Evolutionary conservation across 495 filamentous ascomycete species (phyloP), one percentile per base, ranked within the genome.

Genomic region (Extremus antarcticus): DNA sequence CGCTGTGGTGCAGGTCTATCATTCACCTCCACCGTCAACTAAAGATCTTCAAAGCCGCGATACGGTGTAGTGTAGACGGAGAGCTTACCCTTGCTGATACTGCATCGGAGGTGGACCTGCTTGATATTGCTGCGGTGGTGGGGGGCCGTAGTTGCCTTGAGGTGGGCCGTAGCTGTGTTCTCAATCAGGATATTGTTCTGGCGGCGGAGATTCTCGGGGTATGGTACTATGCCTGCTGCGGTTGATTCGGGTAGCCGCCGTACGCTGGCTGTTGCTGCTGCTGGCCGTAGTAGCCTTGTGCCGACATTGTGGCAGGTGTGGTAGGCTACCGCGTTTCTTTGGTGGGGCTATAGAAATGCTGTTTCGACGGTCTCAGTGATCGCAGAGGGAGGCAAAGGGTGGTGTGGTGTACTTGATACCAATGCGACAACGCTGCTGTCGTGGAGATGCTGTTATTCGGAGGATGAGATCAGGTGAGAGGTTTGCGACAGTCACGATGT

Each of bases 31-130:
- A n/a, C n/a, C n/a, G n/a, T n/a, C n/a, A n/a, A n/a, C n/a, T n/a
- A n/a, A n/a, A n/a, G n/a, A n/a, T n/a, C n/a, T n/a, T n/a, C n/a
- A n/a, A n/a, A n/a, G n/a, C n/a, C n/a, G n/a, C n/a, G n/a, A n/a
- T n/a, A n/a, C 32, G 50, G 16, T 68, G 67, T 16, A 68, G 66
- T 52, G 65, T 65, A 51, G 71, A 78, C 29, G 74, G 77, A 25
- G 78, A 4, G 13, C 29, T 35, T 13, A 35, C 29, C 77, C 78
- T 59, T 78, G 78, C 66, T 81, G 78, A 62, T 83, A 82, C 56
- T 82, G 75, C 71, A 76, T 76, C 62, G 71, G 66, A 2, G 52
- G 53, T 7, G 53, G 43, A 9, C 24, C 17, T 20, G 47, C 20
- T 38, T 55, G 52, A 16, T 53, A 48, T 52, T 55, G 57, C 15